These are phyloP conservation scores for Lathyrus oleraceus DNA, from an alignment of 306 rosid genomes.

Conservation along the genomic window DNA sequence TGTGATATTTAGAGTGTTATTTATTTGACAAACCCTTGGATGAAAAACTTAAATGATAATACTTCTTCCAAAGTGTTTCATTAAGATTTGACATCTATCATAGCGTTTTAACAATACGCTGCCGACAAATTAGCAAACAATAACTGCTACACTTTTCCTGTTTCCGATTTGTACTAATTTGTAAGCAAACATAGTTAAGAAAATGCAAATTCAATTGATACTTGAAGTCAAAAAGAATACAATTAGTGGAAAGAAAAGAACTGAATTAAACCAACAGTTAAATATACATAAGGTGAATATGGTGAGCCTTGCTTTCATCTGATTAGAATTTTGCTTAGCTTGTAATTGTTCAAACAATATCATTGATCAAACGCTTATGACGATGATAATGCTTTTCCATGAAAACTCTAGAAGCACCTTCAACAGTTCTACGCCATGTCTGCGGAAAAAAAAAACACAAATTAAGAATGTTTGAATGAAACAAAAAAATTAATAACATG, in stretches of 20 bases:
- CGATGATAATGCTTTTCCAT: slow-evolving; percentile 81
- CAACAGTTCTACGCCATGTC: slow-evolving; percentile 85
- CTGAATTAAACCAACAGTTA: slow-evolving; percentile 2
- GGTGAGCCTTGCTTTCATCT: slow-evolving; percentile 13
- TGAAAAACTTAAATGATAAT: no score
- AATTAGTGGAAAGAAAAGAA: background rate
- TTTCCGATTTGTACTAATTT: background rate
- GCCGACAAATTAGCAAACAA: no score
- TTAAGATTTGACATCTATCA: no score
- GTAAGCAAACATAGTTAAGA: background rate
- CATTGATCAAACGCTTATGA: slow-evolving; percentile 79
- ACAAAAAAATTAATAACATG: background rate
- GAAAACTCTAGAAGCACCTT: slow-evolving; percentile 82
- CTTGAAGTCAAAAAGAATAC: slow-evolving; percentile 25
- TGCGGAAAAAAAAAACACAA: slow-evolving; percentile 25
- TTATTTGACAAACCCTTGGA: no score
- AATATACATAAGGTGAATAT: slow-evolving; percentile 29
- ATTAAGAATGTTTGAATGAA: background rate
- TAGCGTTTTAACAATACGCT: no score
- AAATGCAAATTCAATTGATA: slow-evolving; percentile 28
- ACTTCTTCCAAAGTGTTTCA: no score
- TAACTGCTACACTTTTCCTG: no score
- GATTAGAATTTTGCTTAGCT: background rate
- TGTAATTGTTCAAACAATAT: slow-evolving; percentile 40
- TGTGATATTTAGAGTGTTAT: no score